Evolutionary conservation across 2,329 filamentous ascomycete genomes (phyloP).

Genomic region (Fusarium sp.): DNA sequence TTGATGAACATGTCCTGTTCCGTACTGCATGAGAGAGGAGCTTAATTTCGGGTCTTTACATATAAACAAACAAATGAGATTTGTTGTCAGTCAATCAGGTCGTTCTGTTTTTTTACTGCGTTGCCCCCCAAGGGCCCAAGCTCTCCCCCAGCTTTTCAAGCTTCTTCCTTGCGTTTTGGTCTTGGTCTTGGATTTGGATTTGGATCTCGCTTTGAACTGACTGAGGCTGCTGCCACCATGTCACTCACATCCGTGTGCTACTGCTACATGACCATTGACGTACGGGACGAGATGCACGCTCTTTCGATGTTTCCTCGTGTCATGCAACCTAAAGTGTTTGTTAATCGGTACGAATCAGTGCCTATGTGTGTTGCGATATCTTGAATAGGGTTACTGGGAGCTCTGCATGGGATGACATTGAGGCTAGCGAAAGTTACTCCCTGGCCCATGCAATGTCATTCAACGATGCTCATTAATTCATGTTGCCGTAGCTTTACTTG

Average conservation of each 20-base stretch:
- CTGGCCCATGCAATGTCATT: slow-evolving; percentile 7
- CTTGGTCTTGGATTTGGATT: neutral
- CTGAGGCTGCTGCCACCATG: slow-evolving; percentile 21
- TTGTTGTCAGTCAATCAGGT: slow-evolving; percentile 10
- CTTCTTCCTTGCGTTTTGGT: slow-evolving; percentile 22
- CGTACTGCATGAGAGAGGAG: slow-evolving; percentile 11
- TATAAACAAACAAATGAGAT: slow-evolving; percentile 9
- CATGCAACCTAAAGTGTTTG: slow-evolving; percentile 12
- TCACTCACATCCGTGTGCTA: slow-evolving; percentile 18
- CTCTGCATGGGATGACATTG: neutral
- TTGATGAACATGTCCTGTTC: neutral
- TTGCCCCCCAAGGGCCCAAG: slow-evolving; percentile 17
- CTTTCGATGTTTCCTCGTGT: slow-evolving; percentile 25
- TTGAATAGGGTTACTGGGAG: neutral
- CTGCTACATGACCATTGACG: slow-evolving; percentile 30
- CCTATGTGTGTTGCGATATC: neutral
- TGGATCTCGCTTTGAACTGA: neutral
- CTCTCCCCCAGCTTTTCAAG: slow-evolving; percentile 35
- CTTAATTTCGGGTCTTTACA: slow-evolving; percentile 17
- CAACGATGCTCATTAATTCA: neutral
- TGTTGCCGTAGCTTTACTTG: neutral
- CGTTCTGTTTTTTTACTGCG: neutral
- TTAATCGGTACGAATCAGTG: neutral
- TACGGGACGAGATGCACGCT: slow-evolving; percentile 30
- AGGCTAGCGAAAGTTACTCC: neutral